A percentile compares a stretch with the other conserved stretches of the same genome.
Conservation (phyloP, 202 grass and related monocot species). For the Dendrocalamus latiflorus region DNA sequence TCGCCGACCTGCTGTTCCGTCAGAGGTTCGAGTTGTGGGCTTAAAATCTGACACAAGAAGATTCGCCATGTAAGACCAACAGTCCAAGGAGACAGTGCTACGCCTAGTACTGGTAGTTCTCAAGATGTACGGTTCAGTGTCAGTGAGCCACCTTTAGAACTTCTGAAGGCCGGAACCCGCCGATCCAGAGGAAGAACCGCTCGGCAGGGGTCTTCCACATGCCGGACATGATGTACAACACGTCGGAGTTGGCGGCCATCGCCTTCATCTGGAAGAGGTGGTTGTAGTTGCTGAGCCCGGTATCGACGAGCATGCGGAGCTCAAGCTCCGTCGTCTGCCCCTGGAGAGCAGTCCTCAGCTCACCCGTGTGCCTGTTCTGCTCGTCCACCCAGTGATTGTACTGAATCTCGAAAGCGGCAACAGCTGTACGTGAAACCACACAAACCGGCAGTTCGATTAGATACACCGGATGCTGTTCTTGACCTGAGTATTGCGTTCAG, state of each 20-base stretch:
- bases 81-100: background rate
- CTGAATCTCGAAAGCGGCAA: conserved; percentile 69
- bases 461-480: background rate
- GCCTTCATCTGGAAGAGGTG: no score
- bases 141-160: conserved; percentile 63
- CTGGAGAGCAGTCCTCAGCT: no score
- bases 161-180: conserved; percentile 93
- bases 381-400: conserved; percentile 79
- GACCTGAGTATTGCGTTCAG: background rate
- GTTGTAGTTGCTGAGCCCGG: no score
- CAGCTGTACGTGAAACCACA: conserved; percentile 22
- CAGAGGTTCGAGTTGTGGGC: conserved; percentile 58
- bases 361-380: no score
- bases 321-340: no score
- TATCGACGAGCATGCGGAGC: no score
- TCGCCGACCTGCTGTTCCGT: conserved; percentile 33
- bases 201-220: conserved; percentile 79
- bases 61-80: background rate
- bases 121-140: background rate
- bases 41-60: conserved; percentile 40
- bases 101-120: background rate
- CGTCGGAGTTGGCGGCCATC: no score
- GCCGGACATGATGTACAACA: no score
- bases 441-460: background rate
- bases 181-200: conserved; percentile 98